Conservation (phyloP, 257 asterid genomes). For the Echites panduratus region DNA sequence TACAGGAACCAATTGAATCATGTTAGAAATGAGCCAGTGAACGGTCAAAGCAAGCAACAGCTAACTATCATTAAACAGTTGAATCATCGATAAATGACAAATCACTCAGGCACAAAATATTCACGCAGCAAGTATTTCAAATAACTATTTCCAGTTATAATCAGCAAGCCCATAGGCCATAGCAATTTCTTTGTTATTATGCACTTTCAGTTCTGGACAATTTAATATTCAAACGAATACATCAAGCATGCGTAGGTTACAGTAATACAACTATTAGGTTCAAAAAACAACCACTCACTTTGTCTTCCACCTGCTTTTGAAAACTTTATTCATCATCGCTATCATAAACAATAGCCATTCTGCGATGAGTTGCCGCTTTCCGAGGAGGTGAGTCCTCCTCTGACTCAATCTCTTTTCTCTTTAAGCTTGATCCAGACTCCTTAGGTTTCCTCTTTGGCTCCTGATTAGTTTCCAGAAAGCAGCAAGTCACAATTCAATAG, state of each 20-base stretch:
- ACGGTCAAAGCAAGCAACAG: not conserved
- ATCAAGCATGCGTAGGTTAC: not conserved
- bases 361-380: constrained; percentile 64
- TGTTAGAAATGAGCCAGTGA: not conserved
- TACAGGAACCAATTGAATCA: not conserved
- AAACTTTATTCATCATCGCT: constrained; percentile 70
- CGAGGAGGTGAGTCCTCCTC: constrained; percentile 92
- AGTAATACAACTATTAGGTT: not conserved
- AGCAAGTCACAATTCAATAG: constrained; percentile 1
- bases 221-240: not conserved
- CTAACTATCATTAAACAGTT: not conserved
- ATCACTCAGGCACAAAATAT: not conserved
- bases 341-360: constrained; percentile 83
- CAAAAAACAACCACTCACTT: constrained; percentile 8
- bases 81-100: not conserved
- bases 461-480: constrained; percentile 31
- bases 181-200: not conserved
- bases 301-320: constrained; percentile 1
- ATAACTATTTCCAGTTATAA: not conserved
- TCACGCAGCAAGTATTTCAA: not conserved
- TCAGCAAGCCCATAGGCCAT: not conserved
- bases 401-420: constrained; percentile 79
- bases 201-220: not conserved
- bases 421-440: constrained; percentile 50
- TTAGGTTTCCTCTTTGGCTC: constrained; percentile 64